Evolutionary conservation across 352 stramenopile species (phyloP).

Genomic region (Pythium sp.): DNA sequence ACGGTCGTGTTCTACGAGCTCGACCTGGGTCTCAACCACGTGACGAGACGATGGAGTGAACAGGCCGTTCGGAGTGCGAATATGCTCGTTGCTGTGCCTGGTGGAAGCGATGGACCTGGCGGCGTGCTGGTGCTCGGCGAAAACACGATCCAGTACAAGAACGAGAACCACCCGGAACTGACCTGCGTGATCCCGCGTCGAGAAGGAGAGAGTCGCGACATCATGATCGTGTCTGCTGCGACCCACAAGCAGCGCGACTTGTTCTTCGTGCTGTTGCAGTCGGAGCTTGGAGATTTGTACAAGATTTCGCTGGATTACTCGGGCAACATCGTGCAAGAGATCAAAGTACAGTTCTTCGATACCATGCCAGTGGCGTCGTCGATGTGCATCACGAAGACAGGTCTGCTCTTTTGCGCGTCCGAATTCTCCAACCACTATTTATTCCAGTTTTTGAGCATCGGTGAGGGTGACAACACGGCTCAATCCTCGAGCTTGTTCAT

Average conservation of each 20-base stretch:
- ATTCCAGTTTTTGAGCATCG: slow-evolving; percentile 97
- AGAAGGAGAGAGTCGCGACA: slow-evolving; percentile 71
- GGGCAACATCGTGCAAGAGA: slow-evolving; percentile 72
- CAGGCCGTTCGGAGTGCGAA: slow-evolving; percentile 89
- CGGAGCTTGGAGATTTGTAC: slow-evolving; percentile 98
- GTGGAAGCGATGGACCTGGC: slow-evolving; percentile 78
- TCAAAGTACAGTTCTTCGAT: slow-evolving; percentile 95
- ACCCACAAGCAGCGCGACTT: slow-evolving; percentile 94
- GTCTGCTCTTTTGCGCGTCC: slow-evolving; percentile 94
- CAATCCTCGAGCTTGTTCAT: slow-evolving; percentile 68
- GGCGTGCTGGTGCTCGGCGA: slow-evolving; percentile 97
- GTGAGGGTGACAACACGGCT: slow-evolving; percentile 87
- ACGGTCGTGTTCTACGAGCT: slow-evolving; percentile 98
- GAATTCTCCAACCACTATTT: slow-evolving; percentile 98
- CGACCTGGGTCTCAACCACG: slow-evolving; percentile 99
- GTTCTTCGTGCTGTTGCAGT: slow-evolving; percentile 98
- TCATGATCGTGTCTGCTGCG: slow-evolving; percentile 92
- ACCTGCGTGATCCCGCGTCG: slow-evolving; percentile 75
- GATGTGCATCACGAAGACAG: slow-evolving; percentile 97
- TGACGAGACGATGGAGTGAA: slow-evolving; percentile 95
- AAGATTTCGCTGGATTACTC: slow-evolving; percentile 95
- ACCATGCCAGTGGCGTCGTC: slow-evolving; percentile 92
- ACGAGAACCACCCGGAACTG: slow-evolving; percentile 88
- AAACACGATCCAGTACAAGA: slow-evolving; percentile 97
- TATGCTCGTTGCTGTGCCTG: slow-evolving; percentile 90